These are phyloP conservation scores for Sarocladium kiliense DNA, from an alignment of 2,329 filamentous ascomycete species.

Conservation along the genomic window DNA sequence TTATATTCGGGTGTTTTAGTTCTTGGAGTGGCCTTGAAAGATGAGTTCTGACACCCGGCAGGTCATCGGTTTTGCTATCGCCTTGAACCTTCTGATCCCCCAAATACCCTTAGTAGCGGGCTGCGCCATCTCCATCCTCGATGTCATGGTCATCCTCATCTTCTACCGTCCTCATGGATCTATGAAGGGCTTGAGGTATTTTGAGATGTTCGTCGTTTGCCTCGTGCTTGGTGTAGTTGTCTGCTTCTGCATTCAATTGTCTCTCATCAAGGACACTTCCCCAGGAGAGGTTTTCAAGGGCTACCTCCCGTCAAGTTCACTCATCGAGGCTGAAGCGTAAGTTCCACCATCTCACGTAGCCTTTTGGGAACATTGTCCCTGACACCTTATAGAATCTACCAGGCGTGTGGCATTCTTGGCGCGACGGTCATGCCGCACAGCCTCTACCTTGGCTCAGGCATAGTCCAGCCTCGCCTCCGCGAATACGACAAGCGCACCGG, in stretches of 20 bases:
- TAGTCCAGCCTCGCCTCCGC: conserved; percentile 59
- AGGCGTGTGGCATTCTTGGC: conserved; percentile 71
- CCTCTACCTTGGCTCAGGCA: conserved; percentile 63
- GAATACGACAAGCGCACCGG: conserved; percentile 56
- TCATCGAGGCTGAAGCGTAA: conserved; percentile 51
- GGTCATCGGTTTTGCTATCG: conserved; percentile 70
- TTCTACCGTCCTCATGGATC: conserved; percentile 58
- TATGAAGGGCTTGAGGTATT: conserved; percentile 37
- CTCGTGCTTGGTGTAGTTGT: conserved; percentile 64
- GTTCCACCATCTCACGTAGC: too few species aligned
- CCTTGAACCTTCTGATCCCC: conserved; percentile 59
- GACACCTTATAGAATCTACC: conserved; percentile 40
- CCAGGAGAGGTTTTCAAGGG: conserved; percentile 58
- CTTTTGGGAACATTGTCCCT: conserved; percentile 13
- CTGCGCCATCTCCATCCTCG: conserved; percentile 59
- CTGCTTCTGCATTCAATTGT: conserved; percentile 67
- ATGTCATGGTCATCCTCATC: conserved; percentile 31
- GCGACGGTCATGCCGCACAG: conserved; percentile 71
- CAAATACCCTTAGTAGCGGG: conserved; percentile 61
- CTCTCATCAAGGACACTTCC: conserved; percentile 50
- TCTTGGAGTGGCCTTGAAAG: too few species aligned
- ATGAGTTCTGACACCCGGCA: too few species aligned
- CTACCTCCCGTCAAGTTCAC: conserved; percentile 57
- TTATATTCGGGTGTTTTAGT: too few species aligned
- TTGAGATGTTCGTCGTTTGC: conserved; percentile 58